Evolutionary conservation across 306 rosid genomes (phyloP).

Genomic region (Corylus heterophylla): DNA sequence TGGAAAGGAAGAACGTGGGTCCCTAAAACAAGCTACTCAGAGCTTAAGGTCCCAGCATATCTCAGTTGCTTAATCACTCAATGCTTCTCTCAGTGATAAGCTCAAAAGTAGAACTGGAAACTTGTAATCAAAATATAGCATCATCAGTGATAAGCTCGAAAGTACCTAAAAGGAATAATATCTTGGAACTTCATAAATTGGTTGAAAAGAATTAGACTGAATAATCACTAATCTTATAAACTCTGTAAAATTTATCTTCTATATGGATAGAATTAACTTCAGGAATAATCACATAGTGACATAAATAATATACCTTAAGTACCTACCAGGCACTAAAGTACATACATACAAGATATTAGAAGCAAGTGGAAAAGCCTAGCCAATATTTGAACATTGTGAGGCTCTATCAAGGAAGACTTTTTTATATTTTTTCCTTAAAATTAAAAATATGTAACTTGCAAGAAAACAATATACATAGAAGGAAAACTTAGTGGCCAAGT

Average conservation of each 20-base stretch:
- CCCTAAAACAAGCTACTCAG: too few species aligned
- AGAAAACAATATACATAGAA: too few species aligned
- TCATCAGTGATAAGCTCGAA: constrained; percentile 85
- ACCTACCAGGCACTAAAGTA: background rate
- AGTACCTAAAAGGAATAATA: constrained; percentile 58
- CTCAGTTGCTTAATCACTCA: too few species aligned
- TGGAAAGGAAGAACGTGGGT: too few species aligned
- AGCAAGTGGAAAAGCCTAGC: constrained; percentile 18
- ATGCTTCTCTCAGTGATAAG: background rate
- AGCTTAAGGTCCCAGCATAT: too few species aligned
- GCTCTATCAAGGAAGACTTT: too few species aligned
- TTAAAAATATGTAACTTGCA: too few species aligned
- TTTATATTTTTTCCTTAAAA: too few species aligned
- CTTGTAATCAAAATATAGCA: background rate
- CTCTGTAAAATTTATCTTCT: background rate
- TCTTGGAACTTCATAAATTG: constrained; percentile 31
- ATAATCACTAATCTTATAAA: background rate
- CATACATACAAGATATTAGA: constrained; percentile 2
- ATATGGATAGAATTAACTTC: background rate
- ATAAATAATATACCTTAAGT: background rate
- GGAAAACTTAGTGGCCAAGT: too few species aligned
- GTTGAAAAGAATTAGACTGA: constrained; percentile 8
- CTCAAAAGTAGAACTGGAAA: background rate
- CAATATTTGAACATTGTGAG: background rate
- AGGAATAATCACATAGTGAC: background rate